Base-by-base conservation (phyloP, 108 stramenopile species). In the Craspedostauros australis region DNA sequence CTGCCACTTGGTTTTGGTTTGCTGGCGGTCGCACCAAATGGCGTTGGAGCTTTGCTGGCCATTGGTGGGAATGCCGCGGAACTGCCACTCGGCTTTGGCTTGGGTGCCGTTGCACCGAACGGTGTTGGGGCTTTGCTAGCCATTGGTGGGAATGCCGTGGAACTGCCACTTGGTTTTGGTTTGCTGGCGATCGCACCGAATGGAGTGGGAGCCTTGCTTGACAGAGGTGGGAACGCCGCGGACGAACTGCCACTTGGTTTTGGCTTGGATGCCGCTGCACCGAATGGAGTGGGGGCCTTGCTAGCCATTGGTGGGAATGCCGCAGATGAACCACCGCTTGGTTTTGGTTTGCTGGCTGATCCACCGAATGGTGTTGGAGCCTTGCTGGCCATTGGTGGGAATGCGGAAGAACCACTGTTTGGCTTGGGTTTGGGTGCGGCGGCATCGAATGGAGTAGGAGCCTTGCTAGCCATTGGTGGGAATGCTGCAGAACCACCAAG, bases 181-280 rank as follows among this genome's bases (percentile, higher is more conserved):
- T 39, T 40, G 6, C 12, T 19, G 14, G 39, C 53, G 23, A 11
- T 14, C 5, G 46, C 54, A 15, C 48, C 42, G 36, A 63, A 65
- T 15, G 75, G 68, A 25, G 67, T 73, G 0, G 77, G 77, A 22
- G 77, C 75, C 37, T 62, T 64, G 8, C 54, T 49, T 4, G 75
- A 67, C 77, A 79, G 76, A 8, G 85, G 75, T 43, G 79, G 79
- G 46, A 77, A 75, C 25, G 65, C 40, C 20, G 66, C 44, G n/a
- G n/a, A n/a, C n/a, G n/a, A n/a, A n/a, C n/a, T n/a, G n/a, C n/a
- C n/a, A n/a, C n/a, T n/a, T n/a, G n/a, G 57, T 38, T n/a, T 30
- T 7, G 44, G 14, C 18, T 5, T 56, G 6, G 46, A 14, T 14
- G 52, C 45, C 47, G 50, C 23, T 5, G 22, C 33, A 18, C 41